These are phyloP conservation scores for Phytophthora capsici DNA, from an alignment of 352 stramenopile species.

Conservation along the genomic window DNA sequence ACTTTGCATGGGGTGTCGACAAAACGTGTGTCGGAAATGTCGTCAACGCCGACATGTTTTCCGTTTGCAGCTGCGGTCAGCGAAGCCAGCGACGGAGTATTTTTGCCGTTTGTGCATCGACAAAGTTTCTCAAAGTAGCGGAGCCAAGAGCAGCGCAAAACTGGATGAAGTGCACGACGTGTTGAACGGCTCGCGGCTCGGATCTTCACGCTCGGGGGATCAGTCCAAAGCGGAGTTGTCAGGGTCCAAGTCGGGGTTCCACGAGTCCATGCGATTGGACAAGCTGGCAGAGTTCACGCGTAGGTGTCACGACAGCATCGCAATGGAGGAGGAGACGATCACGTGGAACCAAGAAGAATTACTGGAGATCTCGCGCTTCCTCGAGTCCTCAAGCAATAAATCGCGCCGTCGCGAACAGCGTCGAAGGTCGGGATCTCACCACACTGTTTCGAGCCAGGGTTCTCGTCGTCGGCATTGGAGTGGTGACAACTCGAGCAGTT, in stretches of 20 bases:
- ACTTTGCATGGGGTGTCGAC: conserved; percentile 54
- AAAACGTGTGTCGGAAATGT: conserved; percentile 55
- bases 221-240: conserved; percentile 17
- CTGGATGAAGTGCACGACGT: conserved; percentile 41
- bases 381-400: conserved; percentile 28
- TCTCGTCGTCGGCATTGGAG: conserved; percentile 13
- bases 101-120: conserved; percentile 62
- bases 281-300: conserved; percentile 40
- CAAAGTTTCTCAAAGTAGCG: conserved; percentile 38
- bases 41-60: conserved; percentile 55
- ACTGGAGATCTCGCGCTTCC: conserved; percentile 35
- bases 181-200: conserved; percentile 23
- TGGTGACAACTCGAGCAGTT: conserved; percentile 29
- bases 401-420: conserved; percentile 25
- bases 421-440: conserved; percentile 15
- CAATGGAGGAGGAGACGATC: conserved; percentile 23
- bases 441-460: conserved; percentile 12
- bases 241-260: conserved; percentile 9
- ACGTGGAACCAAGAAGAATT: conserved; percentile 51
- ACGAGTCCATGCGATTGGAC: conserved; percentile 23
- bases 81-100: conserved; percentile 49
- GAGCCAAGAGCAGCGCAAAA: conserved; percentile 17
- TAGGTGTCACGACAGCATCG: conserved; percentile 29
- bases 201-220: conserved; percentile 15
- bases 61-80: conserved; percentile 48